These are phyloP conservation scores for Aspergillus pseudoterreus DNA, from an alignment of 2,329 filamentous ascomycete species.

Conservation along the genomic window DNA sequence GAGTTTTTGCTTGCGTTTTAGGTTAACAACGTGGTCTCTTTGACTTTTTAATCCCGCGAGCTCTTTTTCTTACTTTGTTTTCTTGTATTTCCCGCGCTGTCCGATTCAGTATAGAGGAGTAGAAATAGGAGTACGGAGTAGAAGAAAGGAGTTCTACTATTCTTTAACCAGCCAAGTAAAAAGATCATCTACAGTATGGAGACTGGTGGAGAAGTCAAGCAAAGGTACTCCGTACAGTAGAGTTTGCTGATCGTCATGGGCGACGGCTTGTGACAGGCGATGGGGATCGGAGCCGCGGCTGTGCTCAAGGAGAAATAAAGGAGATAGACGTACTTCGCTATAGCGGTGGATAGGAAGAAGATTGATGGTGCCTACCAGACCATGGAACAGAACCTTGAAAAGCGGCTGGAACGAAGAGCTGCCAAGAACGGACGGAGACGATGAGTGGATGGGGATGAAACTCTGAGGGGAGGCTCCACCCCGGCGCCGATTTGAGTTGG, in stretches of 20 bases:
- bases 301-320: too few species aligned
- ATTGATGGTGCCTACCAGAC: too few species aligned
- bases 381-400: neutral
- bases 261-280: neutral
- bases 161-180: too few species aligned
- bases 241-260: neutral
- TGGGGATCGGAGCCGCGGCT: neutral
- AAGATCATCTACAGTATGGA: neutral
- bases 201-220: neutral
- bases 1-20: neutral
- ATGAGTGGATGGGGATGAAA: slow-evolving; percentile 10
- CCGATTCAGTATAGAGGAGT: too few species aligned
- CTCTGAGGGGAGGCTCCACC: slow-evolving; percentile 7
- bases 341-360: too few species aligned
- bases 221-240: neutral
- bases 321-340: too few species aligned
- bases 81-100: neutral
- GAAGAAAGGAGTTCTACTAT: too few species aligned
- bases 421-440: slow-evolving; percentile 6
- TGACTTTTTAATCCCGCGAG: neutral
- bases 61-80: neutral
- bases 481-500: slow-evolving; percentile 13
- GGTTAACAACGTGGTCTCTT: neutral
- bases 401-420: neutral
- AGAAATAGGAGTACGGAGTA: too few species aligned